Evolutionary conservation across 441 rosid species (phyloP).

Genomic region (Bocquillonia castaneifolia): DNA sequence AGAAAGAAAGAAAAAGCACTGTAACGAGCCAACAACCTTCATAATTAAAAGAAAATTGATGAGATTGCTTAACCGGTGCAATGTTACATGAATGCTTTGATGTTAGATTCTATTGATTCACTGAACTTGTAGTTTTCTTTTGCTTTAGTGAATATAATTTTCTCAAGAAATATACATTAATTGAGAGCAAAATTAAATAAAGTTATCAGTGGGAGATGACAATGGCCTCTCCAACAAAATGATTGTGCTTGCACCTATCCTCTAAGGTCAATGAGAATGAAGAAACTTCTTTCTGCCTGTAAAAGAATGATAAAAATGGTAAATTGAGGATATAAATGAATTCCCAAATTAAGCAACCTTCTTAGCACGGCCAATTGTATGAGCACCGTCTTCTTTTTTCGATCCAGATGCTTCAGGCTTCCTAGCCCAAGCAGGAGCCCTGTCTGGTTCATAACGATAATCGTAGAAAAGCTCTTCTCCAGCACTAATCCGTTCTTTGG

Average conservation of each 20-base stretch:
- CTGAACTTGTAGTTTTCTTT: slow-evolving; percentile 6
- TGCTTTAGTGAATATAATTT: slow-evolving; percentile 13
- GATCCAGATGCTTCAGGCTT: slow-evolving; percentile 90
- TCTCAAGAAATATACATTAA: slow-evolving; percentile 20
- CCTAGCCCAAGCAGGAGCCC: slow-evolving; percentile 98
- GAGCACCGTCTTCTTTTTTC: slow-evolving; percentile 73
- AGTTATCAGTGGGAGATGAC: slow-evolving; percentile 33
- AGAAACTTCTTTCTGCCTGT: slow-evolving; percentile 31
- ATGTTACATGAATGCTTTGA: slow-evolving; percentile 7
- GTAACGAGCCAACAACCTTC: not conserved
- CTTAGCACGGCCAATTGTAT: slow-evolving; percentile 87
- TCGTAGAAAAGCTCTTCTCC: slow-evolving; percentile 97
- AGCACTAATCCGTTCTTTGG: slow-evolving; percentile 80
- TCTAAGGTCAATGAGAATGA: slow-evolving; percentile 34
- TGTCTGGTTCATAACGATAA: slow-evolving; percentile 89
- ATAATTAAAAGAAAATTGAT: not conserved
- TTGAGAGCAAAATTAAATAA: slow-evolving; percentile 17
- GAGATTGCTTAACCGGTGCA: not conserved
- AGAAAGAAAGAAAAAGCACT: not conserved
- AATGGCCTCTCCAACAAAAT: slow-evolving; percentile 37
- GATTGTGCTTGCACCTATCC: slow-evolving; percentile 26
- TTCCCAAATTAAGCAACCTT: slow-evolving; percentile 67
- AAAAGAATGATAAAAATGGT: slow-evolving; percentile 43
- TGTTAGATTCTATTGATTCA: slow-evolving; percentile 18
- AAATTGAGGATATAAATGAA: slow-evolving; percentile 24